Evolutionary conservation across 306 rosid species (phyloP).

Genomic region (Cicer arietinum): DNA sequence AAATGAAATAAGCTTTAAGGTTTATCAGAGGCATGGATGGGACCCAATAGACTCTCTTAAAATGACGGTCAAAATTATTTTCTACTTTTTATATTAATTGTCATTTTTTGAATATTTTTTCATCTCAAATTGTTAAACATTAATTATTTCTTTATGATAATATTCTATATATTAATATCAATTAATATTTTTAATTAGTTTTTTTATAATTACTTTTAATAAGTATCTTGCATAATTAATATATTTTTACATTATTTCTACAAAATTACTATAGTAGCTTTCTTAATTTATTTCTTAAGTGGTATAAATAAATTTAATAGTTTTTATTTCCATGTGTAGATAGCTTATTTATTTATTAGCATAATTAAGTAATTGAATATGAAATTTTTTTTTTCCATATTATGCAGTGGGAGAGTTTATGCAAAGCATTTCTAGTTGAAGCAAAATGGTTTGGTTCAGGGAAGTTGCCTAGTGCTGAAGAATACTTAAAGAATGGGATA

Average conservation of each 20-base stretch:
- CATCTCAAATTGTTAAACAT: not conserved
- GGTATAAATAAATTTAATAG: no score
- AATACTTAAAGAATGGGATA: slow-evolving; percentile 66
- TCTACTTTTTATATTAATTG: not conserved
- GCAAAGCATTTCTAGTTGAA: slow-evolving; percentile 68
- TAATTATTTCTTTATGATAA: no score
- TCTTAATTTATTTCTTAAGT: no score
- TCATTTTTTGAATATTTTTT: not conserved
- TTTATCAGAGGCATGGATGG: slow-evolving; percentile 60
- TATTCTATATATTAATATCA: no score
- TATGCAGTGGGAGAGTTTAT: slow-evolving; percentile 63
- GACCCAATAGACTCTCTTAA: slow-evolving; percentile 45
- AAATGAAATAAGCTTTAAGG: slow-evolving; percentile 55
- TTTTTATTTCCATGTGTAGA: no score
- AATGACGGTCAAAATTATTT: not conserved
- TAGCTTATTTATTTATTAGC: not conserved
- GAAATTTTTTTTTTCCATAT: not conserved
- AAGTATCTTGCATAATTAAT: no score
- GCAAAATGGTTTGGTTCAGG: slow-evolving; percentile 73
- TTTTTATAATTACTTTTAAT: no score
- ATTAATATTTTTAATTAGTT: no score
- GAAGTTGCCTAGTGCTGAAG: slow-evolving; percentile 53
- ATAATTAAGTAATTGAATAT: slow-evolving; percentile 1
- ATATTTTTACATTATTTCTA: no score
- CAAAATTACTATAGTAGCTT: no score